Evolutionary conservation across 768 basidiomycete species (phyloP), one percentile per base, ranked within the genome.

Genomic region (Strobilomyces dryophilus): DNA sequence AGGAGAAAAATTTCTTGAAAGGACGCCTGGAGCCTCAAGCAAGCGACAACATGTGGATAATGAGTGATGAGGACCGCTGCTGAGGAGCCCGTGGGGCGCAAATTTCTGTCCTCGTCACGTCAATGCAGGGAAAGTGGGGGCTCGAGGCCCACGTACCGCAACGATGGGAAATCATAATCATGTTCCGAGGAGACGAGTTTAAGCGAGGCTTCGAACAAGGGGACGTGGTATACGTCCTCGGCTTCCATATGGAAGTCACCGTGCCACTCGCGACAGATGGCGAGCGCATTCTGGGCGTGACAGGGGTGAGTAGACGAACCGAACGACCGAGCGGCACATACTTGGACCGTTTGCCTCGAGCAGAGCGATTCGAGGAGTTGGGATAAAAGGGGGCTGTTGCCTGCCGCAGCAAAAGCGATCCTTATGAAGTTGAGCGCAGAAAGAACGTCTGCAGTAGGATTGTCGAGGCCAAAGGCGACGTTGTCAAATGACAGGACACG

Each of bases 391-490:
- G 57, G 39, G 17, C 45, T 44, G 2, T 29, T 47, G 20, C 20
- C n/a, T 24, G 52, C 54, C 17, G 43, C 45, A 14, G 47, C 40
- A 21, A 84, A 74, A 20, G 76, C 70, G 11, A 79, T 57, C 45
- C 82, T 73, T 4, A 76, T 77, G 47, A 81, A 84, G 59, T 86
- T 85, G 43, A 86, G 65, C 2, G 79, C 79, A 5, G 80, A 83
- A 21, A 87, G 71, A 12, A 80, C 79, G 53, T 79, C 79, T 2
- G 80, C 71, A 14, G 81, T 74, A 24, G 24, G 15, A 46, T 43
- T 49, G 50, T 58, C 54, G 21, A 49, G 49, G 15, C 72, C 69
- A 36, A 80, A 73, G 42, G 76, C 74, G 12, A 74, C 68, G 12
- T 78, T 74, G 12, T 64, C 66, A 52, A 77, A 74, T 9, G 76